Evolutionary conservation across 306 rosid species (phyloP).

Genomic region (Casuarina glauca): DNA sequence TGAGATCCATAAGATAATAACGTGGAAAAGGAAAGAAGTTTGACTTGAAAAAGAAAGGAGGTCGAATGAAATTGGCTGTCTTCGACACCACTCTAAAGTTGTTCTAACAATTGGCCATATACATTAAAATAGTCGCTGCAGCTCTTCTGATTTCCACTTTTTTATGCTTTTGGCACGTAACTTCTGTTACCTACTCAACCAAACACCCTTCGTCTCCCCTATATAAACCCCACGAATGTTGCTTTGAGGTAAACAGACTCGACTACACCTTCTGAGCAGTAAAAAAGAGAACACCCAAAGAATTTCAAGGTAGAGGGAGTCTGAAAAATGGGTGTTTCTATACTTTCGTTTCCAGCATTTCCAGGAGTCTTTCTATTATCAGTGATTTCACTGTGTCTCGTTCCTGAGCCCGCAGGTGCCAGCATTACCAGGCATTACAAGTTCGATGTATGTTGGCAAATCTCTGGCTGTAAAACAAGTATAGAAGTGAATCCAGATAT

Average conservation of each 20-base stretch:
- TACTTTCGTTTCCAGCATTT: slow-evolving; percentile 16
- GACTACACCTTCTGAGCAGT: neutral
- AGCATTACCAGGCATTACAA: slow-evolving; percentile 60
- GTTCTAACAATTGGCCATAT: slow-evolving; percentile 49
- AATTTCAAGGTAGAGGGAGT: slow-evolving; percentile 7
- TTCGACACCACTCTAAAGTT: slow-evolving; percentile 67
- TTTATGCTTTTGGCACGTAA: slow-evolving; percentile 26
- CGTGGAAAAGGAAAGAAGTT: slow-evolving; percentile 21
- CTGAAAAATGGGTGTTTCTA: slow-evolving; percentile 37
- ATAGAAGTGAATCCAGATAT: neutral
- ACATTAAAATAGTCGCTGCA: neutral
- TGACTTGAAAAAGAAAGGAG: slow-evolving; percentile 54
- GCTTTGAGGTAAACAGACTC: slow-evolving; percentile 13
- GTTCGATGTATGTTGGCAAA: slow-evolving; percentile 42
- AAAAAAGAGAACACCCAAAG: neutral
- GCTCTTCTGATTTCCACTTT: slow-evolving; percentile 13
- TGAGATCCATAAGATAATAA: neutral
- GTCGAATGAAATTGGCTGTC: slow-evolving; percentile 46
- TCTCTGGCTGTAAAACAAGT: slow-evolving; percentile 1
- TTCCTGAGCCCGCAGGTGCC: slow-evolving; percentile 42
- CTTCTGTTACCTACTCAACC: slow-evolving; percentile 30
- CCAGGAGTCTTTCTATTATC: slow-evolving; percentile 28
- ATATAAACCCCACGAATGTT: slow-evolving; percentile 27
- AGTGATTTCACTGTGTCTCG: slow-evolving; percentile 19
- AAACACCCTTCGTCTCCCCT: slow-evolving; percentile 20